phyloP scores from a whole-genome alignment of 2,329 filamentous ascomycete genomes.

The Epichloe uncinata region DNA sequence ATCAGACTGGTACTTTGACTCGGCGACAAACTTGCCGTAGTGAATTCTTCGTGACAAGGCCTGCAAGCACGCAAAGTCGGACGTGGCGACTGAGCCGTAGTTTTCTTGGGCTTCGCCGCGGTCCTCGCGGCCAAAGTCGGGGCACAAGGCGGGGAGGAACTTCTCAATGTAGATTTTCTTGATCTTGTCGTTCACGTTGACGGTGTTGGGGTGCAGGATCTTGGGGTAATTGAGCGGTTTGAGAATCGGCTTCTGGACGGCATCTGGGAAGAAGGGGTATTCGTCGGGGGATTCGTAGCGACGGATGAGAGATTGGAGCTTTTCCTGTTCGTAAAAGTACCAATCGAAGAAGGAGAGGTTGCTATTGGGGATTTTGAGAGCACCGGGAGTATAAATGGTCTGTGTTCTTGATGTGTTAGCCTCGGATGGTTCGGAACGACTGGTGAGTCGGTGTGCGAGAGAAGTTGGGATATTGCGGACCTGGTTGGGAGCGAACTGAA shows the following conservation, averaged over 20 bases:
- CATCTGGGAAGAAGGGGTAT: conserved; percentile 88
- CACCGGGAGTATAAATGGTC: conserved; percentile 72
- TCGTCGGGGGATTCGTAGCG: conserved; percentile 95
- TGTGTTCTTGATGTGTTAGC: conserved; percentile 11
- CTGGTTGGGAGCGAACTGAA: conserved; percentile 87
- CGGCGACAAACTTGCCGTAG: conserved; percentile 97
- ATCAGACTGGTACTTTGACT: conserved; percentile 84
- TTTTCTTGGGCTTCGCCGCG: conserved; percentile 82
- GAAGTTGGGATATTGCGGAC: conserved; percentile 10
- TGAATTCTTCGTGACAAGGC: conserved; percentile 83
- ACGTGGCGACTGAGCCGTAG: conserved; percentile 84
- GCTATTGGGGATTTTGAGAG: conserved; percentile 62
- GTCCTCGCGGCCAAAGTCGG: conserved; percentile 63
- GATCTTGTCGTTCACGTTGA: conserved; percentile 81
- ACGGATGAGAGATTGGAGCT: conserved; percentile 80
- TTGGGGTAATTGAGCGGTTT: conserved; percentile 75
- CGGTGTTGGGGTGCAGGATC: conserved; percentile 76
- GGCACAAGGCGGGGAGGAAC: conserved; percentile 74
- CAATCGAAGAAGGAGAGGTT: conserved; percentile 82
- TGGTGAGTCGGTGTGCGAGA: background rate
- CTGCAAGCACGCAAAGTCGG: conserved; percentile 82
- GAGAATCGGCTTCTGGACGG: conserved; percentile 69
- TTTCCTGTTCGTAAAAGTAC: conserved; percentile 82
- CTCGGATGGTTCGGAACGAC: background rate
- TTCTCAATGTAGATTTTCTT: conserved; percentile 72